phyloP scores from a whole-genome alignment of 2,329 filamentous ascomycete species.

The Mycosphaerella arachidis region DNA sequence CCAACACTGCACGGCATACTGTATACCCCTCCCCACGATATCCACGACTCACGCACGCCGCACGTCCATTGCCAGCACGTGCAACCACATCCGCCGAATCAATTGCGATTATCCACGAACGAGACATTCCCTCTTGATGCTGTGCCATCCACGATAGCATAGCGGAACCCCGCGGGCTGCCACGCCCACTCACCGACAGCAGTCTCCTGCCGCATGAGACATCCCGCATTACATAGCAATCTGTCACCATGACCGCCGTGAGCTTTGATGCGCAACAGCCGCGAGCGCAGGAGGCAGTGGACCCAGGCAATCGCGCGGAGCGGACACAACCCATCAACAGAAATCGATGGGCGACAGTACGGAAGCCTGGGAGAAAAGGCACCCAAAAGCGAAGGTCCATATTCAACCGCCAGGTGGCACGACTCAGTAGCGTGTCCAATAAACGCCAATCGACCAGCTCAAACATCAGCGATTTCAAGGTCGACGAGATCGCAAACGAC shows the following conservation, averaged over 20 bases:
- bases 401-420: slow-evolving; percentile 56
- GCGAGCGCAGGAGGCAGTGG: slow-evolving; percentile 22
- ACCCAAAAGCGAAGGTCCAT: slow-evolving; percentile 77
- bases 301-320: slow-evolving; percentile 39
- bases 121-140: neutral
- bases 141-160: slow-evolving; percentile 2
- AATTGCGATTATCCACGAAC: neutral
- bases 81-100: neutral
- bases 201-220: slow-evolving; percentile 3
- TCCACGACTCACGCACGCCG: neutral
- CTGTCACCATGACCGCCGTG: slow-evolving; percentile 4
- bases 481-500: slow-evolving; percentile 30
- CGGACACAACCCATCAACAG: slow-evolving; percentile 59
- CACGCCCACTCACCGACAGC: neutral
- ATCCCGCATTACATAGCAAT: neutral
- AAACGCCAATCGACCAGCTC: slow-evolving; percentile 36
- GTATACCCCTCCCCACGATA: neutral
- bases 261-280: slow-evolving; percentile 10
- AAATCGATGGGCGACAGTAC: slow-evolving; percentile 94
- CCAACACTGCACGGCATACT: neutral
- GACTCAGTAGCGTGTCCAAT: slow-evolving; percentile 32
- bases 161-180: slow-evolving; percentile 4
- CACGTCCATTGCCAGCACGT: neutral
- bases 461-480: slow-evolving; percentile 28
- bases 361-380: slow-evolving; percentile 70